These are phyloP conservation scores for Chaetomium sp. DNA, from an alignment of 2,329 filamentous ascomycete genomes.

Conservation along the genomic window DNA sequence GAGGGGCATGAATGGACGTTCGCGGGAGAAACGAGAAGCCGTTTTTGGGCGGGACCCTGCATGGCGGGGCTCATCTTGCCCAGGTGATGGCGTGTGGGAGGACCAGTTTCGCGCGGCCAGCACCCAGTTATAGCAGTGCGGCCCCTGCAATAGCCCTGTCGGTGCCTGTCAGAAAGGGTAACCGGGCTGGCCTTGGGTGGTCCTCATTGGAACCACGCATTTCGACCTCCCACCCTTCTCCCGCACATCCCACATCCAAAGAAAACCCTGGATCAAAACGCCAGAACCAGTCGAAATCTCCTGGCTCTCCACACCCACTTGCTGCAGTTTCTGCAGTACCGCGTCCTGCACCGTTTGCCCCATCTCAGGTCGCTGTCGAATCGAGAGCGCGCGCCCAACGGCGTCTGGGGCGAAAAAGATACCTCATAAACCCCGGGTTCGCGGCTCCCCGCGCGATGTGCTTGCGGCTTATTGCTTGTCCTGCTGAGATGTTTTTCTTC, in stretches of 20 bases:
- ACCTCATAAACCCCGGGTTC: slow-evolving; percentile 19
- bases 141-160: slow-evolving; percentile 3
- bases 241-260: slow-evolving; percentile 4
- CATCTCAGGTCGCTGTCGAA: slow-evolving; percentile 20
- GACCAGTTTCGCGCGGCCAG: slow-evolving; percentile 16
- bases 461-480: slow-evolving; percentile 9
- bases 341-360: slow-evolving; percentile 4
- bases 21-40: not conserved
- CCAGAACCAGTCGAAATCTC: not conserved
- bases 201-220: slow-evolving; percentile 24
- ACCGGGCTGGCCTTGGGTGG: not conserved
- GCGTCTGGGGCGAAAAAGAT: slow-evolving; percentile 11
- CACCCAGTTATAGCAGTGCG: not conserved
- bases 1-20: too few species aligned
- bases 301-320: slow-evolving; percentile 13
- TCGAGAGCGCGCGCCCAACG: slow-evolving; percentile 23
- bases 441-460: slow-evolving; percentile 15
- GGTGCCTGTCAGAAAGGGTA: slow-evolving; percentile 3
- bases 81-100: slow-evolving; percentile 24
- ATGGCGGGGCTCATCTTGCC: slow-evolving; percentile 2
- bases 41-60: slow-evolving; percentile 11
- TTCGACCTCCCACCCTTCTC: slow-evolving; percentile 10
- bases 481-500: not conserved
- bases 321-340: slow-evolving; percentile 1
- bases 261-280: too few species aligned